Base-by-base conservation (phyloP, 2,329 filamentous ascomycete species). In the Aquanectria penicillioides region DNA sequence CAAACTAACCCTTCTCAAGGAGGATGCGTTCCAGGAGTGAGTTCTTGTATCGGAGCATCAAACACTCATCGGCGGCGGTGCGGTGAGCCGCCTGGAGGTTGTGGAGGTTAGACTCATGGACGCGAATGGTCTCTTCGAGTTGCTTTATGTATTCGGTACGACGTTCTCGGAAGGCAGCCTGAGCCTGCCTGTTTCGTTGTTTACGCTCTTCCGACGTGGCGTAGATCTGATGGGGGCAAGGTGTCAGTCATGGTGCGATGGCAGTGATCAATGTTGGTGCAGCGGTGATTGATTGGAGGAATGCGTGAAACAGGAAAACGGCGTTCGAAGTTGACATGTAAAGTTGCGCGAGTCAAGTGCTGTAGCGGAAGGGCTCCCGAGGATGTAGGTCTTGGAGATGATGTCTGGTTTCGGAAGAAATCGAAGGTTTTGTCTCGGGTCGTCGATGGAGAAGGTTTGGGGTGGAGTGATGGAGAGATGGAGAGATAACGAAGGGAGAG, bases 101-200 rank as follows among this genome's bases (percentile, higher is more conserved):
- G 70, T 96, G 92, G 55, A 98, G 83, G 70, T 93, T 94, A 71
- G 96, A 93, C 79, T 99, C 95, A 83, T 98, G 94, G 69, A 95
- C 92, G 73, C 95, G 94, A 78, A 99, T 98, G 54, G 94, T 97
- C 69, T 94, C 93, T 80, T 99, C 95, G 22, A 99, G 86, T 77
- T 99, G 95, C 81, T 98, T 98, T 81, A 99, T 99, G 77, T 99
- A 99, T 81, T 99, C 95, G 53, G 94, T 98, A 58, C 95, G 89
- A 66, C 95, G 90, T 80, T 99, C 95, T 69, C 95, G 90, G 73
- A 99, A 99, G 57, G 95, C 95, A 53, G 95, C 95, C 79, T 99
- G 95, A 43, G 95, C 95, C 81, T 98, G 95, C 69, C 95, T 85
- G 75, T 99, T 99, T 66, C 95, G 88, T 80, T 98, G 95, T 81